A percentile compares a stretch with the other conserved stretches of the same genome.
These are phyloP conservation scores for Backusella tarrabulga DNA, from an alignment of 192 early-diverging fungal species.

Conservation along the genomic window DNA sequence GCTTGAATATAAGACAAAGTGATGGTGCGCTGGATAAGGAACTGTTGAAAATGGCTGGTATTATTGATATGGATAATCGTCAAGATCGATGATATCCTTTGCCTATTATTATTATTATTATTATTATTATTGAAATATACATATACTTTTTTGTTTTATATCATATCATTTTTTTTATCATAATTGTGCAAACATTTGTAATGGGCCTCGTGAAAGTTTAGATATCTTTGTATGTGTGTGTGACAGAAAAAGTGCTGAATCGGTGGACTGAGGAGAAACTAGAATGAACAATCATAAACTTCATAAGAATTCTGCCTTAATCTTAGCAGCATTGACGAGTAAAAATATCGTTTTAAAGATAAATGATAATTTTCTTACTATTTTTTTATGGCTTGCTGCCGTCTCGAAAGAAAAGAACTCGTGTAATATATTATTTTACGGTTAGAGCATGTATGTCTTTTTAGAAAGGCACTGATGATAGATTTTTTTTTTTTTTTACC, in stretches of 20 bases:
- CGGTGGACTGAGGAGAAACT: too few species aligned
- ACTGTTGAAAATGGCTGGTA: slow-evolving; percentile 33
- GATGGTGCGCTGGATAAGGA: slow-evolving; percentile 45
- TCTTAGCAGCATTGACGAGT: too few species aligned
- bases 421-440: too few species aligned
- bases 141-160: neutral
- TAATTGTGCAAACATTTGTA: neutral
- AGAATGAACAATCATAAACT: too few species aligned
- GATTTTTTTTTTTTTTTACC: neutral
- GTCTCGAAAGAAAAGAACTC: too few species aligned
- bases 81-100: slow-evolving; percentile 16
- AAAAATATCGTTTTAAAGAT: too few species aligned
- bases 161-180: neutral
- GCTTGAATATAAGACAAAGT: slow-evolving; percentile 38
- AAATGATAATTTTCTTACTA: too few species aligned
- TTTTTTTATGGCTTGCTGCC: too few species aligned
- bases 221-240: neutral
- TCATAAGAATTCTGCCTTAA: too few species aligned
- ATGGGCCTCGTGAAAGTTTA: neutral
- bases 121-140: too few species aligned
- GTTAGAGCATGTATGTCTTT: too few species aligned
- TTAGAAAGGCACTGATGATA: neutral
- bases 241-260: neutral
- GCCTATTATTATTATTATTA: neutral
- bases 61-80: slow-evolving; percentile 27